A percentile compares a stretch with the other conserved stretches of the same genome.
Evolutionary conservation across 2,329 filamentous ascomycete genomes (phyloP).

Genomic region (Trichothecium sympodiale): DNA sequence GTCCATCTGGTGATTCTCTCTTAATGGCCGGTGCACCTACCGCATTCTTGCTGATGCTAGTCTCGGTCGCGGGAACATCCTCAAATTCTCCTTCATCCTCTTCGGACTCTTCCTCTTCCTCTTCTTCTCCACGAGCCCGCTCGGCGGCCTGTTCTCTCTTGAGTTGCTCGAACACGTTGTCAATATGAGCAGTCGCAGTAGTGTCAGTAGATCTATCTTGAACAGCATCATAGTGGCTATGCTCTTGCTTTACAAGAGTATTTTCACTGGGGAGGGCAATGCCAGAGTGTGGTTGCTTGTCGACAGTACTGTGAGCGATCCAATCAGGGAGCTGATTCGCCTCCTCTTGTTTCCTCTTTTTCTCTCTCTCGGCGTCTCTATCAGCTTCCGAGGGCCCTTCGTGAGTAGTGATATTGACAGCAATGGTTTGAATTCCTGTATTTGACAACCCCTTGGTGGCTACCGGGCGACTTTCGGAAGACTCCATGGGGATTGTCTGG

Average conservation of each 20-base stretch:
- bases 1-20: conserved; percentile 16
- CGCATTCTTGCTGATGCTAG: conserved; percentile 18
- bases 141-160: conserved; percentile 47
- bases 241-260: conserved; percentile 23
- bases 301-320: conserved; percentile 62
- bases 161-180: conserved; percentile 56
- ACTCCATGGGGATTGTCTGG: conserved; percentile 46
- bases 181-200: conserved; percentile 46
- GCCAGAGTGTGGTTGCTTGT: conserved; percentile 43
- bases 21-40: conserved; percentile 21
- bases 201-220: conserved; percentile 28
- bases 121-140: conserved; percentile 14
- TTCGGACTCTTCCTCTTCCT: conserved; percentile 12
- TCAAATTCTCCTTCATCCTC: conserved; percentile 31
- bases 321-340: conserved; percentile 62
- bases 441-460: conserved; percentile 60
- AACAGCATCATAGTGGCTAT: conserved; percentile 31
- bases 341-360: conserved; percentile 52
- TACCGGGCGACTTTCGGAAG: conserved; percentile 43
- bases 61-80: conserved; percentile 31
- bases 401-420: conserved; percentile 56
- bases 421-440: conserved; percentile 56
- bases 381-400: conserved; percentile 58
- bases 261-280: conserved; percentile 7
- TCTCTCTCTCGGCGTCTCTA: conserved; percentile 51